phyloP scores from a whole-genome alignment of 768 basidiomycete species.

The Cyathus striatus region DNA sequence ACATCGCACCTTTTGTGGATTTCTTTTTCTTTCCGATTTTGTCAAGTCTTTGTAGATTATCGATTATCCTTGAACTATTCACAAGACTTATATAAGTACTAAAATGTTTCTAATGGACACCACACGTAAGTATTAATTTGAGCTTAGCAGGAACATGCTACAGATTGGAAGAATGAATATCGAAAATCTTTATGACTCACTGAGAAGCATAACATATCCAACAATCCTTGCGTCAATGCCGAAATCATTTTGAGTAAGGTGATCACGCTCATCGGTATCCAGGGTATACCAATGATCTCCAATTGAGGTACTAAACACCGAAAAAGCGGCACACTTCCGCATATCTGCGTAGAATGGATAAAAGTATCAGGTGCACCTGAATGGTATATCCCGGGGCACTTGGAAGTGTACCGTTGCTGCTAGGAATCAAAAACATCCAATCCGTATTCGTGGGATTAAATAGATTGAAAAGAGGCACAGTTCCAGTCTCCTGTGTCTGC shows the following conservation, averaged over 20 bases:
- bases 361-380: background rate
- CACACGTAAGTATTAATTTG: too few relatives aligned
- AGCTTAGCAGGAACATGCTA: too few relatives aligned
- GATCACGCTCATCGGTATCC: background rate
- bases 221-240: background rate
- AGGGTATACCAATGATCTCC: background rate
- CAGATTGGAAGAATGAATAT: too few relatives aligned
- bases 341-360: background rate
- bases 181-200: too few relatives aligned
- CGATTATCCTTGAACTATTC: too few relatives aligned
- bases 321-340: background rate
- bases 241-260: background rate
- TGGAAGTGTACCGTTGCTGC: conserved; percentile 1
- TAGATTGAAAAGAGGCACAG: conserved; percentile 1
- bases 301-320: background rate
- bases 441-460: conserved; percentile 5
- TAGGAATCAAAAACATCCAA: background rate
- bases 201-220: background rate
- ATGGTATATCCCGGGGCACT: background rate
- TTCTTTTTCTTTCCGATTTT: too few relatives aligned
- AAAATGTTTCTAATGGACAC: too few relatives aligned
- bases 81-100: too few relatives aligned
- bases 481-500: conserved; percentile 3
- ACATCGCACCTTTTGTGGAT: too few relatives aligned
- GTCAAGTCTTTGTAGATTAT: too few relatives aligned